Base-by-base conservation (phyloP, 2,329 filamentous ascomycete genomes). In the Ophiostoma ulmi region DNA sequence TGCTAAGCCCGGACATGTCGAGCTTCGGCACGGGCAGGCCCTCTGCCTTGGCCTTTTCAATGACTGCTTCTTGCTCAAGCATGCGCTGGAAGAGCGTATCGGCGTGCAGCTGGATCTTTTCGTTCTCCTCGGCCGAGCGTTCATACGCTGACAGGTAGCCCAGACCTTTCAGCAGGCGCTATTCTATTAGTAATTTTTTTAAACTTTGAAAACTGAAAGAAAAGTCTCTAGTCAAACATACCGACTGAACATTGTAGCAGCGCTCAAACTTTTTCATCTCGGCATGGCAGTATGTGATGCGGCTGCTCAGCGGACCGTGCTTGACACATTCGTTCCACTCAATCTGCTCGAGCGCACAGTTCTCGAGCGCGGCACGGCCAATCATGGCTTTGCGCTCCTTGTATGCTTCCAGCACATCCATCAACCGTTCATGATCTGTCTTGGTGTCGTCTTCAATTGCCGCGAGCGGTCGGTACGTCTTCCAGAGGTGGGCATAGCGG, bases 61-160 rank as follows among this genome's bases (percentile, higher is more conserved):
- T 88, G 73, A 85, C 86, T 26, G 83, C 84, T 80, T 99, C 94
- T 78, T 97, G 93, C 73, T 88, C 86, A 52, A 97, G 80, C 89
- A 98, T 93, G 75, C 91, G 88, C 76, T 94, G 91, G 80, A 93
- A 99, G 58, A 99, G 84, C 73, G 87, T 88, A 81, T 99, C 95
- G 72, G 94, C 94, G 79, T 97, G 94, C 90, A 98, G 92, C 80
- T 98, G 95, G 73, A 99, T 93, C 75, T 90, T 87, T 78, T 97
- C 94, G 76, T 97, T 91, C 69, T 91, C 85, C 39, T 89, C 85
- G 0, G 85, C 81, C 10, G 89, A 82, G 31, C 89, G 86, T 64
- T 90, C 86, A 73, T 87, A 83, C 36, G 87, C 87, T 8, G 88
- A 87, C 44, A 96, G 86, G 78, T 97, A 98, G 5, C 95, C 95